Percentiles rank a stretch among this genome's conserved stretches.
phyloP scores from a whole-genome alignment of 1,284 basidiomycete genomes.

The Melampsora larici-populina region DNA sequence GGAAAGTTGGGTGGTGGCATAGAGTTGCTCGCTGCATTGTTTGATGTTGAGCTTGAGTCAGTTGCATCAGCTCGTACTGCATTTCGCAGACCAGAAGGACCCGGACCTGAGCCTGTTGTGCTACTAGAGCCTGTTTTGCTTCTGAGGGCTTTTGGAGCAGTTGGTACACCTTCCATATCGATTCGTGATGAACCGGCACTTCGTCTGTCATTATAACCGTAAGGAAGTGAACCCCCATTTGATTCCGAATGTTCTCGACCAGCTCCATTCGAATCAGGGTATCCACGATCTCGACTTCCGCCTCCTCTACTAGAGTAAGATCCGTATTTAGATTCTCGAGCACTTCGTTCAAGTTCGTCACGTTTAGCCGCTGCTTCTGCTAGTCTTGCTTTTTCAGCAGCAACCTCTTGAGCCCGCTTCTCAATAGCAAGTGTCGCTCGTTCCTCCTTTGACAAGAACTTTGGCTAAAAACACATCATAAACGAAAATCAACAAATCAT shows the following conservation, averaged over 20 bases:
- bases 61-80: constrained; percentile 14
- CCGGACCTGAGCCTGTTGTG: constrained; percentile 4
- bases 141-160: constrained; percentile 35
- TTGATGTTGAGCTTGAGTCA: constrained; percentile 12
- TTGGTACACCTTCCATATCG: constrained; percentile 40
- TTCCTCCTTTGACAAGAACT: constrained; percentile 81
- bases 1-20: constrained; percentile 24
- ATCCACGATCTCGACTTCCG: background rate
- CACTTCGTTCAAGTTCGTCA: constrained; percentile 63
- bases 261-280: background rate
- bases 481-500: background rate
- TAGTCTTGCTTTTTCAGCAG: constrained; percentile 24
- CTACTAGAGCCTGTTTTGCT: constrained; percentile 1
- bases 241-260: background rate
- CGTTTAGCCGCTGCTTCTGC: constrained; percentile 51
- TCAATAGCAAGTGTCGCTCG: constrained; percentile 80
- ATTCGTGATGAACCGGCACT: constrained; percentile 18
- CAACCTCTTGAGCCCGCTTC: constrained; percentile 70
- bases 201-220: constrained; percentile 11
- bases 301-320: constrained; percentile 4
- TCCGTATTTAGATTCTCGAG: constrained; percentile 61
- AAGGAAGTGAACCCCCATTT: constrained; percentile 3
- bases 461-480: constrained; percentile 62
- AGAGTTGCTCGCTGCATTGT: background rate
- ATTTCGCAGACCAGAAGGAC: constrained; percentile 42